Evolutionary conservation across 495 filamentous ascomycete species (phyloP), one percentile per base, ranked within the genome.

Genomic region (Daldinia concentrica): DNA sequence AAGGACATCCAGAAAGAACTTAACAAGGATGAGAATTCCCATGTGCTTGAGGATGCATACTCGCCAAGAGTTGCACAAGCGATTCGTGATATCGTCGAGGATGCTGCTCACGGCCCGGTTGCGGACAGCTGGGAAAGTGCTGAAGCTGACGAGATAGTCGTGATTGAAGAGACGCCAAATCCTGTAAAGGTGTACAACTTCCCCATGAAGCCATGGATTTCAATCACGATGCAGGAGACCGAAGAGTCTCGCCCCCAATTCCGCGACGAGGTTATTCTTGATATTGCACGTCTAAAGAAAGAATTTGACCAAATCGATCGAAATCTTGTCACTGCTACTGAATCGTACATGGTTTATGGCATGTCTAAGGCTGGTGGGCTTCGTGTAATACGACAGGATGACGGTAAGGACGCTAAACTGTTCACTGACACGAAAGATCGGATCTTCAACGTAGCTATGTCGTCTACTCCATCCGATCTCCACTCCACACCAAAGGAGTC

Each of bases 281-380:
- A 94, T 69, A 94, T 99, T 79, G 94, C 95, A 41, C 89, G 93
- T 43, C 85, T 98, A 60, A 97, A 97, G 84, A 98, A 98, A 80
- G 92, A 95, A 6, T 98, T 98, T 72, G 96, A 99, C 79, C 96
- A 98, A 79, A 88, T 96, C 55, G 96, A 99, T 76, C 92, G 96
- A 58, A 95, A 93, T 55, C 84, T 99, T 50, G 93, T 93, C 32
- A 90, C 94, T 3, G 95, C 94, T 32, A 93, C 92, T n/a, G 90
- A 91, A 69, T 89, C 90, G 14, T 97, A 93, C 79, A 99, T 99
- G 73, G 91, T 92, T 8, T 98, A 98, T 76, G 93, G 93, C 32
- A 90, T 97, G 79, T 90, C 91, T 17, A 98, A 97, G 83, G 91
- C 90, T 64, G 94, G 93, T 26, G 95, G 96, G 32, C 87, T 98